phyloP scores from a whole-genome alignment of 2,329 filamentous ascomycete species.

The Fusarium ambrosium region DNA sequence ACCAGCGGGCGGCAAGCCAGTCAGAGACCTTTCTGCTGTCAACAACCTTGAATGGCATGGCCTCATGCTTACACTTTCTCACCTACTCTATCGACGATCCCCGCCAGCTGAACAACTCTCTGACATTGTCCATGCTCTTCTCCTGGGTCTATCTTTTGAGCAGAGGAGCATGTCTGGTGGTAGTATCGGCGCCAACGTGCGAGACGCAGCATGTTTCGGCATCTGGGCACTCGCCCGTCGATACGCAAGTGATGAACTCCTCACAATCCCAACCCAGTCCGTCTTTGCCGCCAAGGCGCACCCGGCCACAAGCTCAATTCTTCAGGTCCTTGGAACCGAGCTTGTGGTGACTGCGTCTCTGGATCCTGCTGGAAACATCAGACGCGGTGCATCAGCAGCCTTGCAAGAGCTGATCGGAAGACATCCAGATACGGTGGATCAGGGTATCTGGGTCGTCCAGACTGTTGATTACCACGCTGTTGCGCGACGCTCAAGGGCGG shows the following conservation, averaged over 20 bases:
- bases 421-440: slow-evolving; percentile 85
- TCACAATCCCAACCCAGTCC: slow-evolving; percentile 68
- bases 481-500: slow-evolving; percentile 85
- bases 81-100: slow-evolving; percentile 87
- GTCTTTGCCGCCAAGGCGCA: slow-evolving; percentile 58
- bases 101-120: slow-evolving; percentile 78
- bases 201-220: slow-evolving; percentile 96
- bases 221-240: slow-evolving; percentile 93
- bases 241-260: slow-evolving; percentile 84
- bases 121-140: slow-evolving; percentile 80
- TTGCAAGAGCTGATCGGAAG: slow-evolving; percentile 94
- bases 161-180: slow-evolving; percentile 87
- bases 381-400: slow-evolving; percentile 91
- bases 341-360: slow-evolving; percentile 85
- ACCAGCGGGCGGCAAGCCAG: slow-evolving; percentile 53
- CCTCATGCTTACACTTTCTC: slow-evolving; percentile 86
- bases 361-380: slow-evolving; percentile 93
- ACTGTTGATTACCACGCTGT: slow-evolving; percentile 94
- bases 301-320: slow-evolving; percentile 61
- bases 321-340: slow-evolving; percentile 85
- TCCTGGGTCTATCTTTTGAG: slow-evolving; percentile 88
- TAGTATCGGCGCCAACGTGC: slow-evolving; percentile 88
- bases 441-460: slow-evolving; percentile 90
- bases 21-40: slow-evolving; percentile 78
- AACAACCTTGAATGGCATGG: slow-evolving; percentile 93